A percentile compares a stretch with the other conserved stretches of the same genome.
Conservation (phyloP, 768 basidiomycete species). For the Hericium alpestre region DNA sequence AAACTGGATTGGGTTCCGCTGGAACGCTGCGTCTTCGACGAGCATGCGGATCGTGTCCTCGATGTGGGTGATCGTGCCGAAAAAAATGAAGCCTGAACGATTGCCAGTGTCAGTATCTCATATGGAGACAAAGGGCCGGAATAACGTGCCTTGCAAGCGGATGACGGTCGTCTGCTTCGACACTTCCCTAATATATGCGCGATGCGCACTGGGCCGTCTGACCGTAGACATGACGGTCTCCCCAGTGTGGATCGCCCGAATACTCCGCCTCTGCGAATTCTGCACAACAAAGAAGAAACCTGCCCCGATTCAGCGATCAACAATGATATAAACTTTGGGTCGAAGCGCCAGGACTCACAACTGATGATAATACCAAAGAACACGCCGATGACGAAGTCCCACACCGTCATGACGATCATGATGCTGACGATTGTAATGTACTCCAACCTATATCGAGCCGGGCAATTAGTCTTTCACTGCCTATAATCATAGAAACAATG, state of each 20-base stretch:
- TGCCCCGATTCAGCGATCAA: constrained; percentile 17
- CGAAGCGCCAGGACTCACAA: constrained; percentile 37
- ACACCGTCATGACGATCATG: constrained; percentile 85
- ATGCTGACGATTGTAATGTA: constrained; percentile 80
- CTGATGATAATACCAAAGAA: constrained; percentile 86
- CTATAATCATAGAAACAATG: constrained; percentile 8
- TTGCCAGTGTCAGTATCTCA: neutral
- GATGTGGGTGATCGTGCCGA: constrained; percentile 85
- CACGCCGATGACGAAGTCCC: constrained; percentile 92
- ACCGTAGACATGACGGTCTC: constrained; percentile 84
- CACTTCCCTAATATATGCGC: constrained; percentile 85
- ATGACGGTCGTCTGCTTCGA: constrained; percentile 86
- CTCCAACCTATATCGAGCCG: constrained; percentile 39
- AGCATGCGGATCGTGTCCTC: constrained; percentile 77
- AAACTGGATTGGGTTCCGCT: constrained; percentile 73
- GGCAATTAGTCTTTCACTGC: neutral
- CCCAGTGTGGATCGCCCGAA: constrained; percentile 76
- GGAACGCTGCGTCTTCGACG: constrained; percentile 63
- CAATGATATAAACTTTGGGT: neutral
- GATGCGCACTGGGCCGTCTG: constrained; percentile 76
- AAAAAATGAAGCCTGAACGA: constrained; percentile 67
- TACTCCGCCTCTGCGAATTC: constrained; percentile 76
- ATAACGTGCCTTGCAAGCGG: constrained; percentile 60
- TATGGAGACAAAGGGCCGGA: neutral
- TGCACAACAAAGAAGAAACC: constrained; percentile 96